Evolutionary conservation across 345 rosid species (phyloP), one percentile per base, ranked within the genome.

Genomic region (Isatis tinctoria): DNA sequence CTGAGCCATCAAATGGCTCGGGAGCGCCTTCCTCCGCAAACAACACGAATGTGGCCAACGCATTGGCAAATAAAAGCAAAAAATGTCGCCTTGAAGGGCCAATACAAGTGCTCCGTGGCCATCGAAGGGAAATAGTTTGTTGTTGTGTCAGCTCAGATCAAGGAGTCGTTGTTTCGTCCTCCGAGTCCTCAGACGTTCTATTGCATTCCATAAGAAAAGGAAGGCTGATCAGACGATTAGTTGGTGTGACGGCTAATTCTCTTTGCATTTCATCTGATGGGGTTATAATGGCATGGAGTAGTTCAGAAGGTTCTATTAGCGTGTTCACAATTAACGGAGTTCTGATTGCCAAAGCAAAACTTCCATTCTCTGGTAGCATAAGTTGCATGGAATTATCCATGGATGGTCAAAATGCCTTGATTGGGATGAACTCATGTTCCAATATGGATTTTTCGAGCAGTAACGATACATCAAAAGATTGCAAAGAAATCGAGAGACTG

Each of bases 141-240:
- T 92, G 98, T 76, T 90, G 93, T 68, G 86, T 92, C 67, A 95
- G 87, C 81, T 90, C 98, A 28, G 97, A 90, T 81, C 86, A 87
- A 35, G 98, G 99, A 67, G 75, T 95, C 45, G 86, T 84, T 63
- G 94, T 87, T 66, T 95, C 99, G 4, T 87, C 87, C 68, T 86
- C 97, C 16, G 80, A 77, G 41, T 83, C 88, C n/a, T 83, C 96
- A 24, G 92, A 86, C 79, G 81, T 92, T 78, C 72, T 95, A 24
- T 62, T 95, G 83, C 98, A 95, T 84, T 86, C 98, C 64, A 58
- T 87, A 45, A 88, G 92, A 83, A 87, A 85, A 84, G 99, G 99
- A 41, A 85, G 94, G 43, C 81, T 95, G 81, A 82, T 95, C 78
- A 86, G 93, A 81, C 86, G 90, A 76, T 85, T 95, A 76, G 88